phyloP scores from a whole-genome alignment of 805 yeast genomes.

The Candida khao-thaluensis region DNA sequence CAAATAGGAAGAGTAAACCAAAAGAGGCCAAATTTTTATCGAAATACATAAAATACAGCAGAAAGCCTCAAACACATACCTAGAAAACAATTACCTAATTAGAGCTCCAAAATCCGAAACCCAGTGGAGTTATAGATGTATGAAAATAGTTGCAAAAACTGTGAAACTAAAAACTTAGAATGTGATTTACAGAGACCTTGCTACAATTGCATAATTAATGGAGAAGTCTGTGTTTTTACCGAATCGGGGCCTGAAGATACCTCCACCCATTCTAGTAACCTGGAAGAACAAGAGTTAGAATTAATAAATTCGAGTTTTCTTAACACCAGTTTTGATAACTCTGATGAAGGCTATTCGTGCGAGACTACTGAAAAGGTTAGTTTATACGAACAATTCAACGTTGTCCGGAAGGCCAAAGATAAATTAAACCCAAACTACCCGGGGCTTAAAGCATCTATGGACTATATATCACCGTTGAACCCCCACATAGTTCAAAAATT shows the following conservation, averaged over 20 bases:
- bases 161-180: conserved; percentile 1
- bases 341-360: conserved; percentile 2
- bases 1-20: too few relatives aligned
- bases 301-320: conserved; percentile 7
- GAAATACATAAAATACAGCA: too few relatives aligned
- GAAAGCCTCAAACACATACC: too few relatives aligned
- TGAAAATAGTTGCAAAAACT: conserved; percentile 10
- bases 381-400: conserved; percentile 6
- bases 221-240: conserved; percentile 3
- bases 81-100: too few relatives aligned
- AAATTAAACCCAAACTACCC: too few relatives aligned
- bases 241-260: neutral
- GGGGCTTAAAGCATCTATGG: too few relatives aligned
- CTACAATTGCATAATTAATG: conserved; percentile 6
- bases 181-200: conserved; percentile 9
- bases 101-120: too few relatives aligned
- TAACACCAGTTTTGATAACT: neutral
- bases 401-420: too few relatives aligned
- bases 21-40: too few relatives aligned
- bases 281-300: conserved; percentile 5
- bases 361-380: conserved; percentile 4
- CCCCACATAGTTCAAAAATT: neutral
- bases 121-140: neutral
- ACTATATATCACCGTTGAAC: conserved; percentile 1
- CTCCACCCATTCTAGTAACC: neutral